Conservation (phyloP, 306 rosid species). For the Pterocarpus macrocarpus region DNA sequence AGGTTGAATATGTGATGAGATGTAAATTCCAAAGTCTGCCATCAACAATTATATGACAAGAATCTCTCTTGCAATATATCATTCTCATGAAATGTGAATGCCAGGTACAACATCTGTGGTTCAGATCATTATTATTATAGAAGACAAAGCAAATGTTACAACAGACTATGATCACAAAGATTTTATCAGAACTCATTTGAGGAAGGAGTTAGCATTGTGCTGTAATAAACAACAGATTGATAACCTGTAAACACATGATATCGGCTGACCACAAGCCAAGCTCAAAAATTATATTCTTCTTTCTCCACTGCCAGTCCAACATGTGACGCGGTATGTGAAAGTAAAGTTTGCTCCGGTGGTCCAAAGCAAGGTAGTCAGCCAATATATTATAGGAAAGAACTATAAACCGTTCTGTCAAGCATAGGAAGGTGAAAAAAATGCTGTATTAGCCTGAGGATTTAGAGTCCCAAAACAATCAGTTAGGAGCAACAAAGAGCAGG, state of each 20-base stretch:
- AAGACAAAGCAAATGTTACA: constrained; percentile 40
- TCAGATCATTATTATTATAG: constrained; percentile 15
- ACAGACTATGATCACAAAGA: constrained; percentile 27
- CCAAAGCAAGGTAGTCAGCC: constrained; percentile 86
- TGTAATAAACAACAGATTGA: constrained; percentile 35
- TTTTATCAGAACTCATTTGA: constrained; percentile 15
- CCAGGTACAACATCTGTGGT: constrained; percentile 25
- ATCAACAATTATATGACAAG: constrained; percentile 12
- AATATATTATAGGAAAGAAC: constrained; percentile 88
- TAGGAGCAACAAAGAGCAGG: constrained; percentile 9
- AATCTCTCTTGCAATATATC: constrained; percentile 18
- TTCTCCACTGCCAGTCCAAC: constrained; percentile 91
- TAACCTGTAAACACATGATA: constrained; percentile 94
- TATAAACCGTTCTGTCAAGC: constrained; percentile 70
- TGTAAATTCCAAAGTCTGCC: constrained; percentile 13
- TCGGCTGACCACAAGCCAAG: constrained; percentile 91
- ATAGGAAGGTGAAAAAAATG: constrained; percentile 9
- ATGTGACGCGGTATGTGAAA: constrained; percentile 71
- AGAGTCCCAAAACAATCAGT: constrained; percentile 33
- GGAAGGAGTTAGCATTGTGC: constrained; percentile 33
- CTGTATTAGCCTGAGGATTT: constrained; percentile 29
- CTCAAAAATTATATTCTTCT: constrained; percentile 72
- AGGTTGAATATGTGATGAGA: constrained; percentile 2
- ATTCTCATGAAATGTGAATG: constrained; percentile 29
- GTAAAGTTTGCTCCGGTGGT: constrained; percentile 77